These are phyloP conservation scores for Phytophthora pistaciae DNA, from an alignment of 352 stramenopile genomes.

Conservation along the genomic window DNA sequence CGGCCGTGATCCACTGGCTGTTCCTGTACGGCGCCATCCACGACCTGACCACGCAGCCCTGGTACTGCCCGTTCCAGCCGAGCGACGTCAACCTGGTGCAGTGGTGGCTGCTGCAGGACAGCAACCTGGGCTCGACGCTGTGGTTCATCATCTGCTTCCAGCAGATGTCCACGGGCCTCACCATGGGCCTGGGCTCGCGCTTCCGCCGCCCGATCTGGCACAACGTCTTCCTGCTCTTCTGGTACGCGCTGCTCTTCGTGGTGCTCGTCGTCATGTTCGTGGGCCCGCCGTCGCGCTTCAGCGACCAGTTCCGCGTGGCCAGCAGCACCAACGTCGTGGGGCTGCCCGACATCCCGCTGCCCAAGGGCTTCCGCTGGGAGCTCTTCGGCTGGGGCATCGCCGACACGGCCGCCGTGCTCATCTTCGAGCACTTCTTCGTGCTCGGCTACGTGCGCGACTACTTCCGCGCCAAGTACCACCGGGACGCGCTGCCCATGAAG, in stretches of 20 bases:
- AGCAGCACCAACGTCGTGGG: slow-evolving; percentile 81
- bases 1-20: slow-evolving; percentile 73
- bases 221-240: slow-evolving; percentile 73
- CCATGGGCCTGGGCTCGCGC: slow-evolving; percentile 65
- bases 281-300: slow-evolving; percentile 60
- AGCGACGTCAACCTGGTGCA: slow-evolving; percentile 72
- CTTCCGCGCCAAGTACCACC: slow-evolving; percentile 73
- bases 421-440: slow-evolving; percentile 76
- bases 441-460: slow-evolving; percentile 73
- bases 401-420: slow-evolving; percentile 59
- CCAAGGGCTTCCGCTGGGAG: slow-evolving; percentile 67
- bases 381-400: slow-evolving; percentile 66
- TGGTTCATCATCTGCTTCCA: slow-evolving; percentile 77
- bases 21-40: slow-evolving; percentile 77
- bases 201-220: slow-evolving; percentile 74
- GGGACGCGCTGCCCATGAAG: slow-evolving; percentile 67
- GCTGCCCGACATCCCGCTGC: slow-evolving; percentile 76
- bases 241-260: slow-evolving; percentile 64
- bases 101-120: slow-evolving; percentile 82
- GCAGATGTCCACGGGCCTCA: slow-evolving; percentile 74
- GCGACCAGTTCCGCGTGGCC: slow-evolving; percentile 76
- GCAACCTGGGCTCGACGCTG: slow-evolving; percentile 63
- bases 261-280: slow-evolving; percentile 68
- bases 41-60: slow-evolving; percentile 60
- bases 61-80: slow-evolving; percentile 83